Conservation (phyloP, 139 green algal species). For the Coccomyxa sp. region DNA sequence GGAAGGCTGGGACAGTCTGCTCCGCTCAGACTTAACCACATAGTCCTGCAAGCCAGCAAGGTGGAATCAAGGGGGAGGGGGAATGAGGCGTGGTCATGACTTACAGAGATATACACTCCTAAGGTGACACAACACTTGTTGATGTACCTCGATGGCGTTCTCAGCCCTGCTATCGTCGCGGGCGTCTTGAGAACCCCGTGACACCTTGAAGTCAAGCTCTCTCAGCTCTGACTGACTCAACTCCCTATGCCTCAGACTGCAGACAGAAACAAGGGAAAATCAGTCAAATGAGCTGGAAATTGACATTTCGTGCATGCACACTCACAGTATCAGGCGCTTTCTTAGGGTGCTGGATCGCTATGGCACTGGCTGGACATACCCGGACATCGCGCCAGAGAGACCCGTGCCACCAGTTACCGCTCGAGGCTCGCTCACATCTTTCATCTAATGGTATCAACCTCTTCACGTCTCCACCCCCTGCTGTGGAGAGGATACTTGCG, state of each 20-base stretch:
- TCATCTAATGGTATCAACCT: no score
- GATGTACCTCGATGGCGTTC: slow-evolving; percentile 12
- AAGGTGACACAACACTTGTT: neutral
- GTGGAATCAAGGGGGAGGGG: neutral
- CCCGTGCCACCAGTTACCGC: neutral
- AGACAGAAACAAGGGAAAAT: neutral
- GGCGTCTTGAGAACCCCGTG: neutral
- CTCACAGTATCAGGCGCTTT: neutral
- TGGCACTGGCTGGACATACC: no score
- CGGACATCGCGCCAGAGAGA: neutral
- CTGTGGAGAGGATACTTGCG: no score
- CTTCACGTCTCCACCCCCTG: no score
- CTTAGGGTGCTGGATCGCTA: neutral
- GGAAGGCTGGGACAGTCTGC: neutral
- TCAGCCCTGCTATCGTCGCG: slow-evolving; percentile 6
- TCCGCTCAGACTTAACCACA: neutral
- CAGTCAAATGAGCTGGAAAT: neutral
- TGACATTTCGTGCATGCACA: neutral
- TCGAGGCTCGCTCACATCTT: neutral
- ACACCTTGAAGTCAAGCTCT: slow-evolving; percentile 14
- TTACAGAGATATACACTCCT: no score
- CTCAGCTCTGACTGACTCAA: slow-evolving; percentile 21
- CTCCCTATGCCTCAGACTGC: slow-evolving; percentile 26
- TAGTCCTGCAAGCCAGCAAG: neutral
- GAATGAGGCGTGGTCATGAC: neutral